Conservation (phyloP, 495 filamentous ascomycete genomes). For the Parathielavia hyrcaniae region DNA sequence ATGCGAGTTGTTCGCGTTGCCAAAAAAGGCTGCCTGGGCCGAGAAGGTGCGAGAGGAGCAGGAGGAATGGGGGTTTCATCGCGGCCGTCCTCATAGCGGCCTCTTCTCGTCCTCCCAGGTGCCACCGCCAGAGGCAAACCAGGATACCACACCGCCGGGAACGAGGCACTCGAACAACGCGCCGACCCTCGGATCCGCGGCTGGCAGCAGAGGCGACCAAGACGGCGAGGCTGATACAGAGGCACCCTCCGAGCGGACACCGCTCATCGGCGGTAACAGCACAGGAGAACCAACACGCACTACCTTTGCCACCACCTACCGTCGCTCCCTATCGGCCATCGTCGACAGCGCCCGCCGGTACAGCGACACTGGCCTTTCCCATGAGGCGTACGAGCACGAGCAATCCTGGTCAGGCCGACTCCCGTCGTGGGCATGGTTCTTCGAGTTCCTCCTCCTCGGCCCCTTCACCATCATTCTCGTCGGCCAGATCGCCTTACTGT, state of each 20-base stretch:
- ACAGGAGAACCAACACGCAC: slow-evolving; percentile 47
- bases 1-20: slow-evolving; percentile 72
- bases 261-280: slow-evolving; percentile 52
- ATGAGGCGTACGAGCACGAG: slow-evolving; percentile 62
- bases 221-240: slow-evolving; percentile 46
- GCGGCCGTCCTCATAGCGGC: slow-evolving; percentile 17
- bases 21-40: slow-evolving; percentile 61
- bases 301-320: slow-evolving; percentile 67
- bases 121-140: slow-evolving; percentile 19
- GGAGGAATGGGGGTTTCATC: slow-evolving; percentile 37
- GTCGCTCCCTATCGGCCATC: slow-evolving; percentile 41
- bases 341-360: slow-evolving; percentile 31
- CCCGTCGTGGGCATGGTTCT: slow-evolving; percentile 76
- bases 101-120: slow-evolving; percentile 25
- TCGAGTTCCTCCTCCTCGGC: slow-evolving; percentile 74
- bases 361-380: slow-evolving; percentile 17
- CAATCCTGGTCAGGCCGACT: slow-evolving; percentile 77
- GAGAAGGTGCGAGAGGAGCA: slow-evolving; percentile 44
- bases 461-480: slow-evolving; percentile 70
- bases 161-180: slow-evolving; percentile 19
- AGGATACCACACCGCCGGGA: slow-evolving; percentile 17
- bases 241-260: slow-evolving; percentile 69
- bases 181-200: slow-evolving; percentile 10
- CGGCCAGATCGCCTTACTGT: slow-evolving; percentile 66
- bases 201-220: slow-evolving; percentile 34